These are phyloP conservation scores for Kockovaella imperatae DNA, from an alignment of 768 basidiomycete genomes.

Conservation along the genomic window DNA sequence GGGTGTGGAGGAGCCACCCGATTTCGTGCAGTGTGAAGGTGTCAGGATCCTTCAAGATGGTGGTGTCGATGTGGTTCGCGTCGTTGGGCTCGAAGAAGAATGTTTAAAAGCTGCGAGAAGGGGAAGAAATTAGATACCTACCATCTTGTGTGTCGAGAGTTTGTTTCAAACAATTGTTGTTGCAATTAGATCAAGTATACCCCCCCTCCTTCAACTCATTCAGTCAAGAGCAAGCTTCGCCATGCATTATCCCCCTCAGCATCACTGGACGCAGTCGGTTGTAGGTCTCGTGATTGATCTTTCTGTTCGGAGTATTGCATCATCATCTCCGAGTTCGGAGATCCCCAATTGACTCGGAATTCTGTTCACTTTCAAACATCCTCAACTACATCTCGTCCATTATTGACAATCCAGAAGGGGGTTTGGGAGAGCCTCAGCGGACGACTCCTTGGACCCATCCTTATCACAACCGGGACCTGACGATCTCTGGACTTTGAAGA, in stretches of 20 bases:
- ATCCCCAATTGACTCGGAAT: too few relatives aligned
- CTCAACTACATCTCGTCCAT: too few relatives aligned
- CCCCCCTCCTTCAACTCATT: background rate
- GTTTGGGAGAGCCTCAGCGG: too few relatives aligned
- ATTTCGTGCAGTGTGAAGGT: slow-evolving; percentile 91
- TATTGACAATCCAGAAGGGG: too few relatives aligned
- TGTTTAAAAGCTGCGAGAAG: slow-evolving; percentile 73
- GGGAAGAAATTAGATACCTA: slow-evolving; percentile 33
- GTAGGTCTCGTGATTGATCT: too few relatives aligned
- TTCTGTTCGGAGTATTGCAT: too few relatives aligned
- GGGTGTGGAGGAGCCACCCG: slow-evolving; percentile 81
- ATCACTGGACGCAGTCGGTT: too few relatives aligned
- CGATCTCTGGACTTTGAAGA: too few relatives aligned
- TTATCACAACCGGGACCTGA: too few relatives aligned
- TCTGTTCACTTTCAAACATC: too few relatives aligned
- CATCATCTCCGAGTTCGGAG: too few relatives aligned
- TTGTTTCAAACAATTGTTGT: slow-evolving; percentile 1
- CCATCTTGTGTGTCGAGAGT: background rate
- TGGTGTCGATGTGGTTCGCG: slow-evolving; percentile 37
- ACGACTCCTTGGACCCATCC: too few relatives aligned
- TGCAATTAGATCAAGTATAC: slow-evolving; percentile 1
- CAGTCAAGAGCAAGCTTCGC: background rate
- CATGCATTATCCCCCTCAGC: background rate
- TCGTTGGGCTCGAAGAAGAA: slow-evolving; percentile 59
- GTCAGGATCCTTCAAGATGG: slow-evolving; percentile 51